phyloP scores from a whole-genome alignment of 2,329 filamentous ascomycete species.

The Exophiala lecanii-corni region DNA sequence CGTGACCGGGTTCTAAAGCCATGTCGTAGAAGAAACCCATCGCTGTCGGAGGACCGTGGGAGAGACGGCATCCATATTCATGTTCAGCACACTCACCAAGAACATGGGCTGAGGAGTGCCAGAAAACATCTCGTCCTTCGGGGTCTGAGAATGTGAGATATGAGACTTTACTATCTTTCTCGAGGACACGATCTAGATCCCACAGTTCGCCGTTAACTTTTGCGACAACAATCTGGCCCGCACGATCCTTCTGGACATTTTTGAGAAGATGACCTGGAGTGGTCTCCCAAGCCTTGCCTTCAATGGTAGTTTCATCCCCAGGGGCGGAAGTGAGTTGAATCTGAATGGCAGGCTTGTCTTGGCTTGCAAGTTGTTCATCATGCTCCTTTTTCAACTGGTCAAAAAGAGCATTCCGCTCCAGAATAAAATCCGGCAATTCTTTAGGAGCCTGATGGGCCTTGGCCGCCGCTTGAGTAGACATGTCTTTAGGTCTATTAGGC shows the following conservation, averaged over 20 bases:
- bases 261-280: constrained; percentile 74
- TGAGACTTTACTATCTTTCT: constrained; percentile 79
- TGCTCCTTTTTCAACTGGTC: constrained; percentile 81
- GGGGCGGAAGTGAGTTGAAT: constrained; percentile 45
- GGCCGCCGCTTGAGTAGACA: constrained; percentile 27
- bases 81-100: constrained; percentile 92
- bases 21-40: constrained; percentile 98
- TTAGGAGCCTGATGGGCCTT: constrained; percentile 31
- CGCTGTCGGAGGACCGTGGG: constrained; percentile 86
- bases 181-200: constrained; percentile 87
- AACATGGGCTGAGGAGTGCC: constrained; percentile 93
- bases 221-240: constrained; percentile 80
- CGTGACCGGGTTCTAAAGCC: constrained; percentile 67
- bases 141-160: constrained; percentile 74
- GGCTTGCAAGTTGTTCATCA: constrained; percentile 65
- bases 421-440: constrained; percentile 67
- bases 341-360: constrained; percentile 43
- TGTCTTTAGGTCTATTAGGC: constrained; percentile 24
- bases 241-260: constrained; percentile 77
- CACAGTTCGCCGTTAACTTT: constrained; percentile 81
- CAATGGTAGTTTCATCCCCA: constrained; percentile 36
- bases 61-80: constrained; percentile 84
- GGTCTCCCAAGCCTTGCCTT: constrained; percentile 83
- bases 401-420: constrained; percentile 80
- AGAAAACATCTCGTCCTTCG: constrained; percentile 89